A percentile compares a stretch with the other conserved stretches of the same genome.
phyloP scores from a whole-genome alignment of 2,329 filamentous ascomycete species.

The Alternaria arbusti region DNA sequence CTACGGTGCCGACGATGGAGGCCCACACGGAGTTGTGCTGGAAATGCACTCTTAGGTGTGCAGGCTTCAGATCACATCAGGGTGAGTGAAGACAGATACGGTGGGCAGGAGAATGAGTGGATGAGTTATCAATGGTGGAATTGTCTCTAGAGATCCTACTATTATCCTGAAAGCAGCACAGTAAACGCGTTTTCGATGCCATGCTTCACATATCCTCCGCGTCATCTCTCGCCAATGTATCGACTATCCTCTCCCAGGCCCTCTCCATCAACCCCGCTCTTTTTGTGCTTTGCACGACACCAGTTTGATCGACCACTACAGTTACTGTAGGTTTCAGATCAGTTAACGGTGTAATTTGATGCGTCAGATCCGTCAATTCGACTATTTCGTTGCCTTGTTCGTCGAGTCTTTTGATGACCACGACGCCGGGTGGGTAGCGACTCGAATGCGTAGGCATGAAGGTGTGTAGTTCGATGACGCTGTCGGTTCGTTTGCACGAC shows the following conservation, averaged over 20 bases:
- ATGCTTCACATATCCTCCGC: not conserved
- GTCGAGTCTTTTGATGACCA: constrained; percentile 1
- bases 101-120: not conserved
- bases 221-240: not conserved
- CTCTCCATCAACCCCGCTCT: not conserved
- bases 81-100: not conserved
- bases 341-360: not conserved
- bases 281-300: not conserved
- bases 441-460: not conserved
- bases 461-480: not conserved
- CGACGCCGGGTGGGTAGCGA: not conserved
- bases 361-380: not conserved
- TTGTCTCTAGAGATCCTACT: not conserved
- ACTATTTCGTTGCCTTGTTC: not conserved
- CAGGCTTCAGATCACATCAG: not conserved
- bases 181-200: not conserved
- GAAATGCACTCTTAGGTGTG: constrained; percentile 28
- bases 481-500: not conserved
- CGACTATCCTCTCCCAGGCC: not conserved
- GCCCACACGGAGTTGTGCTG: constrained; percentile 40
- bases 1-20: constrained; percentile 22
- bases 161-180: not conserved
- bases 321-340: not conserved
- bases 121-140: not conserved
- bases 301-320: not conserved